A percentile compares a stretch with the other conserved stretches of the same genome.
These are phyloP conservation scores for Fomitopsis betulina DNA, from an alignment of 1,284 basidiomycete genomes.

Conservation along the genomic window DNA sequence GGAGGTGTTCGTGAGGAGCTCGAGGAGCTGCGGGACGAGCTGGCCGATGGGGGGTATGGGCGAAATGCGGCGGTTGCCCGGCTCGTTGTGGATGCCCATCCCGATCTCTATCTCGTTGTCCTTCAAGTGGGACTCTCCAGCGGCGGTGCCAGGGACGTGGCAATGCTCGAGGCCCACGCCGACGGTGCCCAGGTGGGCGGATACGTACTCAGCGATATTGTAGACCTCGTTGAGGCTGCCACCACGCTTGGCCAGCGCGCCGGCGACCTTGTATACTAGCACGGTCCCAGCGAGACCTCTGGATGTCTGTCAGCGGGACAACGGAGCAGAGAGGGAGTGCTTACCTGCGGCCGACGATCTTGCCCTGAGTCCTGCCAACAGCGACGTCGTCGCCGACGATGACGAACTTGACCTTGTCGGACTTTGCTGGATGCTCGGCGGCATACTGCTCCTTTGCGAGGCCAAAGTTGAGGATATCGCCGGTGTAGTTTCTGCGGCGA, in stretches of 20 bases:
- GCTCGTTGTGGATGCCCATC: conserved; percentile 91
- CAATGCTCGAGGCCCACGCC: conserved; percentile 92
- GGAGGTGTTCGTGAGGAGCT: conserved; percentile 66
- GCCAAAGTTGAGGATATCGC: conserved; percentile 91
- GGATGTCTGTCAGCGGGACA: not conserved
- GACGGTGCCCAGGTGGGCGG: conserved; percentile 71
- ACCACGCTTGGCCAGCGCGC: conserved; percentile 74
- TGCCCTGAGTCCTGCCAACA: conserved; percentile 76
- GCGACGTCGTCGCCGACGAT: conserved; percentile 92
- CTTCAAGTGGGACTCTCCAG: conserved; percentile 54
- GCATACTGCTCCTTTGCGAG: conserved; percentile 86
- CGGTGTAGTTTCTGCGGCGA: conserved; percentile 70
- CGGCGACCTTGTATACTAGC: conserved; percentile 90
- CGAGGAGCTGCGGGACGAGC: conserved; percentile 70
- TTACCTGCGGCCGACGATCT: conserved; percentile 75
- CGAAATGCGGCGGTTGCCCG: conserved; percentile 69
- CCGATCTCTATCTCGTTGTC: conserved; percentile 80
- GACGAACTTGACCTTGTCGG: conserved; percentile 71
- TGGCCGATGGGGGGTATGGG: conserved; percentile 67
- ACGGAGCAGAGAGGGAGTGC: not conserved
- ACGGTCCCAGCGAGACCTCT: conserved; percentile 88
- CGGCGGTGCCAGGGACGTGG: conserved; percentile 83
- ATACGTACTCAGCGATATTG: conserved; percentile 62
- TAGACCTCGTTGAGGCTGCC: conserved; percentile 74
- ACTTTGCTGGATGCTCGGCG: conserved; percentile 63